A percentile compares a stretch with the other conserved stretches of the same genome.
Evolutionary conservation across 192 early-diverging fungal species (phyloP).

Genomic region (Backusella tarrabulga): DNA sequence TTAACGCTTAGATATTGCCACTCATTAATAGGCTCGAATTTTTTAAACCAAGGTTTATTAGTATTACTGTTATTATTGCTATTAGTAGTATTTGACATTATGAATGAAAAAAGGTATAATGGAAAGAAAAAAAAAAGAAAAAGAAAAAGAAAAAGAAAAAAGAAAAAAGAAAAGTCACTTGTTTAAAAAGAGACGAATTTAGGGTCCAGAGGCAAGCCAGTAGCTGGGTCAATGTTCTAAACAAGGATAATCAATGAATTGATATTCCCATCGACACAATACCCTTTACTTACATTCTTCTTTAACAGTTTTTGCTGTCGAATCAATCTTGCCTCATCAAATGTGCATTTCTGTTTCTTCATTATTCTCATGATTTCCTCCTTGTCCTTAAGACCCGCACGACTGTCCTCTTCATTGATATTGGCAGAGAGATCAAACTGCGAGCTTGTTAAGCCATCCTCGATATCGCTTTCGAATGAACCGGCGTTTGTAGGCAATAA

Average conservation of each 20-base stretch:
- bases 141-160: not conserved
- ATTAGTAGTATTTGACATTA: not conserved
- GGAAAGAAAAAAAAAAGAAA: not conserved
- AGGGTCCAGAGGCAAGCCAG: conserved; percentile 55
- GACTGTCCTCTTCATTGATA: conserved; percentile 43
- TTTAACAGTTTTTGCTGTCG: conserved; percentile 53
- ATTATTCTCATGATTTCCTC: conserved; percentile 56
- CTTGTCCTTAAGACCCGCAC: conserved; percentile 53
- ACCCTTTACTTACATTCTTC: conserved; percentile 37
- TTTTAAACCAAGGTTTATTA: conserved; percentile 1
- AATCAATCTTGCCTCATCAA: conserved; percentile 60
- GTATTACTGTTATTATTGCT: not conserved
- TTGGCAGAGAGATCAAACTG: conserved; percentile 52
- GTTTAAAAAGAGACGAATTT: conserved; percentile 51
- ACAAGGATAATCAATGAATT: not conserved
- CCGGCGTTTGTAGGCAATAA: conserved; percentile 45
- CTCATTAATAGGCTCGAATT: not conserved
- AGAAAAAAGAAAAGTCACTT: not conserved
- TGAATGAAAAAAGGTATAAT: not conserved
- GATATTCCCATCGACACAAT: not conserved
- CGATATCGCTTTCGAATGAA: conserved; percentile 55
- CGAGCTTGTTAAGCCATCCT: conserved; percentile 53
- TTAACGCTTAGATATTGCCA: conserved; percentile 20
- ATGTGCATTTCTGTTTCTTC: conserved; percentile 46
- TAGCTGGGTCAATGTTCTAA: conserved; percentile 55